Evolutionary conservation across 108 stramenopile species (phyloP), one percentile per base, ranked within the genome.

Genomic region (Nannochloropsis granulata): DNA sequence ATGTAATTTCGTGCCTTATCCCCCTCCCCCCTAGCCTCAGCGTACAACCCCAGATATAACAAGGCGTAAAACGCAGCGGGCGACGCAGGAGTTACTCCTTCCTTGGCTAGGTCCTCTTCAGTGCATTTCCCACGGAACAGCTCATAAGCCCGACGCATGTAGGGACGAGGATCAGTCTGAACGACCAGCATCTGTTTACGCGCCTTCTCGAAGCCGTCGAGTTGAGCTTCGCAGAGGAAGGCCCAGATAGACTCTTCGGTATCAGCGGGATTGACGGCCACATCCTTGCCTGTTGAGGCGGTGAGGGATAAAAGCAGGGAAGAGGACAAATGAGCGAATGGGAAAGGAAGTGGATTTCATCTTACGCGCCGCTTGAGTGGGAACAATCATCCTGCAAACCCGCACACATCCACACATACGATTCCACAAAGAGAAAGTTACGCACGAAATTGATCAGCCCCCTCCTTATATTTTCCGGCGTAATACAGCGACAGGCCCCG

Each of bases 201-300:
- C 13, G 87, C 87, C 5, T 34, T 44, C 16, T 83, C 84, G 79
- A 87, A 87, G 24, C 87, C 87, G 5, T 84, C 45, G 12, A 44
- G 45, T 23, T 79, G 79, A 25, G 81, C 81, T 10, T 87, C 87
- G 46, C 87, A 87, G 46, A 84, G 14, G 25, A 87, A 87, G 12
- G 87, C 79, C 87, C 87, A 87, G 44, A 87, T 84, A 0, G 84
- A 83, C 23, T 87, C 87, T 71, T 87, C 87, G 0, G 87, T 87
- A 78, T 87, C 87, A 44, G 83, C 81, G 2, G 87, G 87, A 44
- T 87, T 87, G 44, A 86, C 83, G 43, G 86, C 82, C 42, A 71
- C 56, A n/a, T 71, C 56, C n/a, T 71, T 71, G 56, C 56, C 56
- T 71, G 56, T n/a, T 16, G 56, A 34, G 34, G 34, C 34, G 5